Base-by-base conservation (phyloP, 2,329 filamentous ascomycete species). In the Hirsutella thompsonii region DNA sequence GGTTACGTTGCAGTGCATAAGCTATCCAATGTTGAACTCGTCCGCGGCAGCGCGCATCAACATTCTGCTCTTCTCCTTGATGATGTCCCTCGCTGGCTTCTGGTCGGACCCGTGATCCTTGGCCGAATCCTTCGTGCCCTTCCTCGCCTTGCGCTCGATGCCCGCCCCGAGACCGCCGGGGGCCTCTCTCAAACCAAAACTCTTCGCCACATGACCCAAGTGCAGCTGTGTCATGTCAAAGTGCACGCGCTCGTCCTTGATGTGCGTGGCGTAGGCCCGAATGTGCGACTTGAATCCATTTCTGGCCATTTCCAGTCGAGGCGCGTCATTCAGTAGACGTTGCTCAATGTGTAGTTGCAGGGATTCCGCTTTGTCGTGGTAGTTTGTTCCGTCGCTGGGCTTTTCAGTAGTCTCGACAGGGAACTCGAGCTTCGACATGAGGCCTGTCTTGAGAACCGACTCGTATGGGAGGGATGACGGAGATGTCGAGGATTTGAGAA, bases 141-240 rank as follows among this genome's bases (percentile, higher is more conserved):
- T 65, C 61, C 63, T 60, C 52, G 64, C 54, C 60, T 67, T 61
- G 53, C 62, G 57, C 56, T 70, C 49, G 61, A 74, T 58, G 9
- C 73, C 72, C 2, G 68, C 69, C 28, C 79, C 79, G 41, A 98
- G 93, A 38, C 84, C 83, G 5, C 83, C 83, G 0, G 92, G 92
- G 26, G 86, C 79, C 59, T 98, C 92, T 47, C 93, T 74, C 49
- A 98, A 65, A 2, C 81, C 92, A 57, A 94, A 98, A 20, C 83
- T 86, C 68, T 98, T 98, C 8, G 90, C 90, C 48, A 92, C 68
- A 67, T 98, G 92, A 3, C 92, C 92, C 8, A 96, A 66, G 59
- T 98, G 92, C 37, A 98, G 66, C 53, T 85, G 77, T 45, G 86
- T 88, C 61, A 95, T 93, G 59, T 96, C 85, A 59, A 98, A 98